Evolutionary conservation across 495 filamentous ascomycete genomes (phyloP), one percentile per base, ranked within the genome.

Genomic region (Penicillium odoratum): DNA sequence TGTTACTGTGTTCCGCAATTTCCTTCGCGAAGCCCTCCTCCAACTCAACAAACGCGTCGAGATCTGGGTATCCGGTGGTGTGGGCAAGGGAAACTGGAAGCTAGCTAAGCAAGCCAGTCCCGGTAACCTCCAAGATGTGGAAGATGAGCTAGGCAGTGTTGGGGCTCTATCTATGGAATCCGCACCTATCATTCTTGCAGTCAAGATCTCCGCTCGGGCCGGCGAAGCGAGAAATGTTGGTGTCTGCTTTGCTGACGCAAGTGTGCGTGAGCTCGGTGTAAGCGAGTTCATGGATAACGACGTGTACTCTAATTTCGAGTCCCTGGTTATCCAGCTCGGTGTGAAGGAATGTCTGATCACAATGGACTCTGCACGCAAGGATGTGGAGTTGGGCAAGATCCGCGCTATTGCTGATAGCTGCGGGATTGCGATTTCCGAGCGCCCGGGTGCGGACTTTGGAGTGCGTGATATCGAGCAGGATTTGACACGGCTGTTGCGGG

Each of bases 281-380:
- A 95, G 89, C 79, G 94, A 99, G 69, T 99, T 99, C 65, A 80
- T 96, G 28, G 94, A 99, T 78, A 99, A 98, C 63, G 95, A 99
- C 69, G 78, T 97, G 11, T 99, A 96, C 71, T 98, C 94, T 43
- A 98, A 99, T 69, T 93, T 99, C 56, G 94, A 99, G 75, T 92
- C 92, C 26, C 78, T 98, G 28, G 82, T 99, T 31, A 99, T 99
- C 63, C 95, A 98, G 69, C 81, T 98, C 1, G 95, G 94, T 10
- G 92, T 96, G 40, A 96, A 90, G 73, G 94, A 99, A 74, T 97
- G 92, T 67, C 72, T 99, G 44, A 69, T 99, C 28, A 87, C 89
- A 63, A 69, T 81, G 47, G 93, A 98, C 61, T 73, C 80, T 7
- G 83, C 87, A 59, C 84, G 85, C 53, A 96, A 91, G 75, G 93